Evolutionary conservation across 805 yeast genomes (phyloP).

Genomic region (Kodamaea leandrae): DNA sequence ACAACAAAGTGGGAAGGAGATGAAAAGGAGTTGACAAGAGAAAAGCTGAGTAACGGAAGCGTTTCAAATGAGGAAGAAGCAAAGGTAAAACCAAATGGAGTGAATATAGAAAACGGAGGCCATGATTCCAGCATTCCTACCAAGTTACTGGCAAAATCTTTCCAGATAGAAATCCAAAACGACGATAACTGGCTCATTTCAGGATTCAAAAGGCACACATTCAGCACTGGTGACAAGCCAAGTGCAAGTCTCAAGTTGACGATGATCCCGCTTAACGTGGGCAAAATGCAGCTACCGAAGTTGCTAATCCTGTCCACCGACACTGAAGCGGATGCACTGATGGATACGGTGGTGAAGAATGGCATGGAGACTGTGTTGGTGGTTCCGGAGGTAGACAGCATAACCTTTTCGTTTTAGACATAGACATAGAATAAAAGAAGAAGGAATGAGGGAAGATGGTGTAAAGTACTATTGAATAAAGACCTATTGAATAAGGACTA

Average conservation of each 20-base stretch:
- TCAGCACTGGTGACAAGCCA: constrained; percentile 34
- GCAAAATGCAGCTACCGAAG: constrained; percentile 67
- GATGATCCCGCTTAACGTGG: constrained; percentile 73
- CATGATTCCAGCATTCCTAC: constrained; percentile 11
- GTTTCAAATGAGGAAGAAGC: constrained; percentile 1
- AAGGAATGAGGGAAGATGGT: not conserved
- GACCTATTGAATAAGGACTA: no score
- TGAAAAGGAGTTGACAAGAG: constrained; percentile 4
- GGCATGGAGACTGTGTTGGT: constrained; percentile 68
- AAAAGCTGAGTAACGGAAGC: not conserved
- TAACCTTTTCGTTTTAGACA: constrained; percentile 54
- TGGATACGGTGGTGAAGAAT: constrained; percentile 66
- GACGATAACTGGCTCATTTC: constrained; percentile 79
- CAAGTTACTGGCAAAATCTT: constrained; percentile 16
- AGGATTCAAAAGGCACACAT: constrained; percentile 59
- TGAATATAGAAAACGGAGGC: not conserved
- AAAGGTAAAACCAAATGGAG: constrained; percentile 1
- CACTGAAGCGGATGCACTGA: constrained; percentile 31
- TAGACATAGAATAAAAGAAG: no score
- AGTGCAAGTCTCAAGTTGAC: constrained; percentile 35
- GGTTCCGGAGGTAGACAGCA: constrained; percentile 64
- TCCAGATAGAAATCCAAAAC: constrained; percentile 47
- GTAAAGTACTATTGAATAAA: no score
- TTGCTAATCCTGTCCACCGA: constrained; percentile 39
- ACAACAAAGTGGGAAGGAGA: constrained; percentile 42